phyloP scores from a whole-genome alignment of 805 yeast species.

The Lipomyces yamanashiensis region DNA sequence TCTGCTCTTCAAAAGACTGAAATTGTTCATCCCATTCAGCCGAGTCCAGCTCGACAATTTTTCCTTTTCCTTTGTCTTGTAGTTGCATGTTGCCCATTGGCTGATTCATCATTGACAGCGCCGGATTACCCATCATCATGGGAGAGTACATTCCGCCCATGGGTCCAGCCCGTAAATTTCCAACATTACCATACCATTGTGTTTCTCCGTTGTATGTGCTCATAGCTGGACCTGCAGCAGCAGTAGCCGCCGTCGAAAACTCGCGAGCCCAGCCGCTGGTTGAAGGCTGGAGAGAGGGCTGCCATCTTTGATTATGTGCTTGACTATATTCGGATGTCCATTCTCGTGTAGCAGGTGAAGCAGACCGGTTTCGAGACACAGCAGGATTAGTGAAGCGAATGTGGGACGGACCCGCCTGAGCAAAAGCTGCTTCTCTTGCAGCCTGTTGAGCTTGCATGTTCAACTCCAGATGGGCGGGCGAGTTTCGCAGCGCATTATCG shows the following conservation, averaged over 20 bases:
- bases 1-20: constrained; percentile 45
- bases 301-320: constrained; percentile 1
- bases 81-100: neutral
- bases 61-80: constrained; percentile 31
- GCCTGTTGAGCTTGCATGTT: neutral
- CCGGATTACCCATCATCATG: constrained; percentile 3
- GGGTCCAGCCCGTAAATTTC: constrained; percentile 2
- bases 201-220: neutral
- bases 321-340: constrained; percentile 10
- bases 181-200: constrained; percentile 6
- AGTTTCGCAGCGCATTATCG: neutral
- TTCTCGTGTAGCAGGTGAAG: neutral
- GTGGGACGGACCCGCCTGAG: neutral
- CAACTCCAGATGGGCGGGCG: constrained; percentile 4
- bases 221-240: neutral
- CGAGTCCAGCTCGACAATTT: constrained; percentile 46
- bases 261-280: constrained; percentile 6
- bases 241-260: neutral
- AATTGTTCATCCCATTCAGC: constrained; percentile 55
- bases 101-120: neutral
- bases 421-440: neutral
- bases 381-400: neutral
- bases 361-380: constrained; percentile 2
- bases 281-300: constrained; percentile 1
- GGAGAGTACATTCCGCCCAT: constrained; percentile 11